Conservation (phyloP, 208 protist genomes). For the Acanthamoeba royreba region DNA sequence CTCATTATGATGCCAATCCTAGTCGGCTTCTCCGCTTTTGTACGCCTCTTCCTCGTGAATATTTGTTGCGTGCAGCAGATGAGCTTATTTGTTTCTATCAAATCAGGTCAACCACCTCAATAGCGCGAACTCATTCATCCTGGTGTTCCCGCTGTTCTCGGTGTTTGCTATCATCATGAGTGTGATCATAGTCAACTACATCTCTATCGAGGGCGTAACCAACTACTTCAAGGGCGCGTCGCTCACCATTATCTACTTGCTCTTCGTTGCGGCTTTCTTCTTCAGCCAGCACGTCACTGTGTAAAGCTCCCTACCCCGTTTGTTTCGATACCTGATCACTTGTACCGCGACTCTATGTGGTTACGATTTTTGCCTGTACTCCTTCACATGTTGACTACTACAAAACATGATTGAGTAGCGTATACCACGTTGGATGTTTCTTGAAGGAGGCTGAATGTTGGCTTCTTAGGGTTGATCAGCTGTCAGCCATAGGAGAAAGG, state of each 20-base stretch:
- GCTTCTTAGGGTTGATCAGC: no score
- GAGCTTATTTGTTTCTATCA: no score
- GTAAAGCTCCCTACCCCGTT: background rate
- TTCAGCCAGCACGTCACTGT: background rate
- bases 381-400: no score
- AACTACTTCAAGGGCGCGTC: slow-evolving; percentile 75
- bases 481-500: no score
- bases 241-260: slow-evolving; percentile 65
- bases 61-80: no score
- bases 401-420: no score
- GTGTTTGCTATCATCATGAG: slow-evolving; percentile 71
- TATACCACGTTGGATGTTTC: no score
- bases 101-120: slow-evolving; percentile 16
- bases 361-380: no score
- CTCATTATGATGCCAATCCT: background rate
- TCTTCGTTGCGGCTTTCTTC: slow-evolving; percentile 64
- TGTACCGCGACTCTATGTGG: no score
- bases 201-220: slow-evolving; percentile 66
- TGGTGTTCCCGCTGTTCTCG: slow-evolving; percentile 73
- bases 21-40: background rate
- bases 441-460: no score
- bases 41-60: background rate
- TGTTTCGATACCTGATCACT: no score
- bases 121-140: slow-evolving; percentile 43
- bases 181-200: slow-evolving; percentile 72